Base-by-base conservation (phyloP, 2,329 filamentous ascomycete genomes). In the Colletotrichum limetticola region DNA sequence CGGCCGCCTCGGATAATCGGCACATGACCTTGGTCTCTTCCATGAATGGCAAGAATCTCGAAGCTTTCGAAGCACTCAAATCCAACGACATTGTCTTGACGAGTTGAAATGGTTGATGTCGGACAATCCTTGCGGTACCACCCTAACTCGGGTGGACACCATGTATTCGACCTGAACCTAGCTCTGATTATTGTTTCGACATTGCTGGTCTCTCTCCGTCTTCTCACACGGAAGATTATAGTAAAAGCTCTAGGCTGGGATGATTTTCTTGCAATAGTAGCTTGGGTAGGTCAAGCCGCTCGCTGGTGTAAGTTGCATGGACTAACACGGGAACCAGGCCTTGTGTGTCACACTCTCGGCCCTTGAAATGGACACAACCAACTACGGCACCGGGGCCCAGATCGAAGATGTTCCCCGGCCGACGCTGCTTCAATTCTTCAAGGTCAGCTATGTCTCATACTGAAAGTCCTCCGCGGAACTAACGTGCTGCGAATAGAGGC, bases 321-420 rank as follows among this genome's bases (percentile, higher is more conserved):
- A 14, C 22, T 72, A 28, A 72, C 62, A 35, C 22, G 5, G 3
- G 7, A 6, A 19, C 16, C n/a, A 74, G 68, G 53, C 30, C 2
- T 58, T 74, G 26, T 55, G 68, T 24, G 32, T 72, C 37, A 55
- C 63, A 16, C 16, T 74, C 5, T 74, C 71, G 14, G 68, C 71
- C 6, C 19, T 71, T 5, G 71, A 72, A 22, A 74, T 74, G 62
- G 68, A 74, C 9, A 68, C 68, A 1, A 72, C 59, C 4, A 46
- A 74, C 14, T 71, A 71, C 22, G 68, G 68, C 8, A 74, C 71
- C 22, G 71, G 68, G 16, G 71, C 68, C 11, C 58, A 73, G n/a
- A 71, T 71, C 1, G 11, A 53, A 11, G 56, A 73, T 19, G 61
- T 73, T 16, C 67, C 71, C 14, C 32, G 12, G 4, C 26, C 46